A percentile compares a stretch with the other conserved stretches of the same genome.
Evolutionary conservation across 1,284 basidiomycete genomes (phyloP).

Genomic region (Violaceomyces palustris): DNA sequence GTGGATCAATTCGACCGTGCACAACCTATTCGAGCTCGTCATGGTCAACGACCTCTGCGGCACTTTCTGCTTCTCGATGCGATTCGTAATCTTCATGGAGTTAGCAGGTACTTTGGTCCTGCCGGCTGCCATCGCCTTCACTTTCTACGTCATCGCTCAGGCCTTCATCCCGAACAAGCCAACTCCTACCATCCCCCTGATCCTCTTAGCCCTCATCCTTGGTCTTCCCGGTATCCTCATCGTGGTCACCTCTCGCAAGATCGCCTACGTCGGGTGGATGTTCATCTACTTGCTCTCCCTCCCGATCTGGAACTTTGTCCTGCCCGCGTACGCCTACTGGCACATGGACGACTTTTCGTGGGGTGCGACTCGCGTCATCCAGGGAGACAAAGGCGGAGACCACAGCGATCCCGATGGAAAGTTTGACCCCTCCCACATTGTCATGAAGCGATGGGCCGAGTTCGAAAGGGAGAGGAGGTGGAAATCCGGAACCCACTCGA

Average conservation of each 20-base stretch:
- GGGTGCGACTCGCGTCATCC: slow-evolving; percentile 54
- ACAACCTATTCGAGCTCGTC: slow-evolving; percentile 56
- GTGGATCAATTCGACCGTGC: slow-evolving; percentile 58
- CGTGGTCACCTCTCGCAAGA: slow-evolving; percentile 54
- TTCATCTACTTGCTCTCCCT: slow-evolving; percentile 55
- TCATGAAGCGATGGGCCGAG: slow-evolving; percentile 99
- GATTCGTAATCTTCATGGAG: slow-evolving; percentile 56
- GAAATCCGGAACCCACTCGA: slow-evolving; percentile 76
- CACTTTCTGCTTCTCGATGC: slow-evolving; percentile 57
- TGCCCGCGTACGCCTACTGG: slow-evolving; percentile 52
- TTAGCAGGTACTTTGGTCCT: slow-evolving; percentile 56
- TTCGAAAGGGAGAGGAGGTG: slow-evolving; percentile 93
- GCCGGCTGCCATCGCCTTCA: slow-evolving; percentile 56
- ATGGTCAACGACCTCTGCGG: slow-evolving; percentile 56
- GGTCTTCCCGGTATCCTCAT: slow-evolving; percentile 56
- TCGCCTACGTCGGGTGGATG: slow-evolving; percentile 56
- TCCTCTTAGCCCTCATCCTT: slow-evolving; percentile 54
- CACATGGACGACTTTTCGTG: slow-evolving; percentile 56
- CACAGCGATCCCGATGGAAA: slow-evolving; percentile 62
- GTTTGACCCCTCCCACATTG: slow-evolving; percentile 91
- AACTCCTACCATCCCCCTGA: slow-evolving; percentile 43
- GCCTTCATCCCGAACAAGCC: slow-evolving; percentile 42
- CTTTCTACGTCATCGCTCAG: slow-evolving; percentile 51
- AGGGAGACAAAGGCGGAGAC: slow-evolving; percentile 48
- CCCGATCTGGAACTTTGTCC: slow-evolving; percentile 56